Evolutionary conservation across 768 basidiomycete genomes (phyloP), one percentile per base, ranked within the genome.

Genomic region (Phylloporus arenicola): DNA sequence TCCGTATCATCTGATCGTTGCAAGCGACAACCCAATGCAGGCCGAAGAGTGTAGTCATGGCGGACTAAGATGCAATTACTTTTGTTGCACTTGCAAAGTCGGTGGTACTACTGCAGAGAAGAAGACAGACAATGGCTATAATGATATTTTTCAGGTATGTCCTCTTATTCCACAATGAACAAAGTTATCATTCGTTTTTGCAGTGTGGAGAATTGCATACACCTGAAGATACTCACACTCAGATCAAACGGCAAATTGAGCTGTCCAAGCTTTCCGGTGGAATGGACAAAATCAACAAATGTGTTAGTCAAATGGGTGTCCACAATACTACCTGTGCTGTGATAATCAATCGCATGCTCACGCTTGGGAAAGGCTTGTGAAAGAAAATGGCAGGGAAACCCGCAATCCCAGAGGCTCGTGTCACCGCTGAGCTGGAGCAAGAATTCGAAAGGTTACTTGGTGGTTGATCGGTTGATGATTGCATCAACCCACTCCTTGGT

Each of bases 11-110:
- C 52, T 68, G 0, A 53, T 69, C 13, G 22, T 63, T 3, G 40
- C 57, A 0, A 57, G 63, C 5, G 64, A 73, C n/a, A n/a, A n/a
- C n/a, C n/a, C n/a, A n/a, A n/a, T n/a, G n/a, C n/a, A n/a, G n/a
- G n/a, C n/a, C n/a, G 48, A 73, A 72, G 24, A 70, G 64, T 0
- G 69, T 71, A 73, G n/a, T n/a, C n/a, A n/a, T n/a, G 58, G 52
- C n/a, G 68, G 71, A 0, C 27, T 69, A 2, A 58, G 44, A 7
- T 60, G 63, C n/a, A 73, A 71, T n/a, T 58, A 57, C 37, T 59
- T 70, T 27, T 73, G 70, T 34, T 55, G 55, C 3, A 63, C 53
- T 7, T 73, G 70, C 42, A 53, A 67, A n/a, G 64, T 62, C 5
- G 64, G 70, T 2, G 64, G 71, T 2, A 64, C 56, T 0, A 30